Conservation (phyloP, 1,284 basidiomycete species). For the Fomitopsis schrenkii region DNA sequence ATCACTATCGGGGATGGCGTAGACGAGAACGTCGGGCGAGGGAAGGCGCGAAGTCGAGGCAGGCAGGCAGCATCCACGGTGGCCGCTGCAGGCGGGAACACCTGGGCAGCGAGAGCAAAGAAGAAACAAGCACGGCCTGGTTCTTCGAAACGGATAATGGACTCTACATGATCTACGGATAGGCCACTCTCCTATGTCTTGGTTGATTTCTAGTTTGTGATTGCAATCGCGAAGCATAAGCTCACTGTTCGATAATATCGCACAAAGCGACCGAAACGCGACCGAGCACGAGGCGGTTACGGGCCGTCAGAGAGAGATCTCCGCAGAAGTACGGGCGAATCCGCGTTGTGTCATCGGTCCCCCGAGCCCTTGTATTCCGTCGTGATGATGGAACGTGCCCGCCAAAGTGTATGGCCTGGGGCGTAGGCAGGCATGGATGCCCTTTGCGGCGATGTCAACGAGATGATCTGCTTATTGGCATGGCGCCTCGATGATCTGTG, state of each 20-base stretch:
- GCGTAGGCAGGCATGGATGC: no score
- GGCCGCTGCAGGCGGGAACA: constrained; percentile 12
- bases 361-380: neutral
- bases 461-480: no score
- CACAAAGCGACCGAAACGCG: no score
- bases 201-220: no score
- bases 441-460: no score
- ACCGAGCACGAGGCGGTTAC: neutral
- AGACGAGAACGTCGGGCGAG: constrained; percentile 30
- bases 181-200: no score
- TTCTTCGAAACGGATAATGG: neutral
- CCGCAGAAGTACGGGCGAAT: neutral
- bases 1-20: constrained; percentile 60
- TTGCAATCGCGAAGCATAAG: no score
- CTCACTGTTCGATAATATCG: no score
- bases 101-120: constrained; percentile 7
- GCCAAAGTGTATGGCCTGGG: no score
- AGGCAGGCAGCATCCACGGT: neutral
- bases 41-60: constrained; percentile 19
- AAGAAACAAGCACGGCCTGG: neutral
- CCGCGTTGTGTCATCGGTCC: neutral
- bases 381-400: neutral
- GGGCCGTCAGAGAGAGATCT: neutral
- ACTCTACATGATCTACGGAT: neutral
- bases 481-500: no score